phyloP scores from a whole-genome alignment of 2,329 filamentous ascomycete species.

The Cytospora paraplurivora region DNA sequence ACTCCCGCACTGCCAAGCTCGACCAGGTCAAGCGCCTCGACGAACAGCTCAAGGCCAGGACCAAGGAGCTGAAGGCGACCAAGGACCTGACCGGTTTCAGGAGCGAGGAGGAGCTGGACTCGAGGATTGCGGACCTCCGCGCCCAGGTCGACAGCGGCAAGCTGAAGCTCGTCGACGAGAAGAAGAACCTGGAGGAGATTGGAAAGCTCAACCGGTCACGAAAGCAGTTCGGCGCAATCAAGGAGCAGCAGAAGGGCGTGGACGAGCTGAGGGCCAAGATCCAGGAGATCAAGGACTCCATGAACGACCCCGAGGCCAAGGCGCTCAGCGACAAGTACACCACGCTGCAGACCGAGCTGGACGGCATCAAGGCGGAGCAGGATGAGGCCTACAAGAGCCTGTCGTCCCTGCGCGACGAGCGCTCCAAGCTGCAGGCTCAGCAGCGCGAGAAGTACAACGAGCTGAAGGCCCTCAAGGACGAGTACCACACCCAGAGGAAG shows the following conservation, averaged over 20 bases:
- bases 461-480: conserved; percentile 86
- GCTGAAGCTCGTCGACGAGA: conserved; percentile 97
- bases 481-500: conserved; percentile 79
- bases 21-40: conserved; percentile 94
- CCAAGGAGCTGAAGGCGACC: conserved; percentile 83
- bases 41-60: conserved; percentile 81
- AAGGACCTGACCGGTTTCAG: conserved; percentile 83
- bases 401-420: conserved; percentile 81
- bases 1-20: conserved; percentile 72
- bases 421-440: conserved; percentile 77
- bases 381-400: conserved; percentile 89
- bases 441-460: conserved; percentile 84
- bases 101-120: conserved; percentile 83
- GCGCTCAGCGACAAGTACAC: conserved; percentile 85
- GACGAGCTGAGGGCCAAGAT: conserved; percentile 86
- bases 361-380: conserved; percentile 88
- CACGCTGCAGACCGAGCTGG: conserved; percentile 83
- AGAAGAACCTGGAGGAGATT: conserved; percentile 85
- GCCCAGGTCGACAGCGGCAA: conserved; percentile 83
- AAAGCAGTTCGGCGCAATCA: conserved; percentile 87
- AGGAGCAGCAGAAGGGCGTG: conserved; percentile 84
- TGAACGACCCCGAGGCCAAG: conserved; percentile 91
- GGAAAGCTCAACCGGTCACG: conserved; percentile 81
- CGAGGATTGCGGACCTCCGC: conserved; percentile 77
- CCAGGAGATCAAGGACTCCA: conserved; percentile 80